A percentile compares a stretch with the other conserved stretches of the same genome.
Evolutionary conservation across 306 rosid genomes (phyloP).

Genomic region (Leucaena leucocephala): DNA sequence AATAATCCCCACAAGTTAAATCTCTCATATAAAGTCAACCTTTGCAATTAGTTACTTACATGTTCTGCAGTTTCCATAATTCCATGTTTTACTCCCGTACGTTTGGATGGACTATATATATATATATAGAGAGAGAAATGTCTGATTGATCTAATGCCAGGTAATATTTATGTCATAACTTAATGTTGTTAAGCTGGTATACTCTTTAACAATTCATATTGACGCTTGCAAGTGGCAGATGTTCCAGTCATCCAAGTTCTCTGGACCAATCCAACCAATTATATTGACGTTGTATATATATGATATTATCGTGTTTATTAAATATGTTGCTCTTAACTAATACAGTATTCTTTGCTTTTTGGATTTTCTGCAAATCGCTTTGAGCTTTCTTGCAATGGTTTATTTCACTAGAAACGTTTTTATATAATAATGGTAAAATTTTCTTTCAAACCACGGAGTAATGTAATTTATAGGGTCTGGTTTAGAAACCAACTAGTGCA

Average conservation of each 20-base stretch:
- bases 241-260: background rate
- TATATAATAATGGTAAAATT: too few relatives aligned
- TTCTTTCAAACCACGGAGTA: background rate
- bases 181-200: background rate
- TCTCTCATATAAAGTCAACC: conserved; percentile 12
- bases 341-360: too few relatives aligned
- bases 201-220: background rate
- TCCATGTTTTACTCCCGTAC: conserved; percentile 1
- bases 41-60: background rate
- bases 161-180: background rate
- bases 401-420: background rate
- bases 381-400: background rate
- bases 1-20: conserved; percentile 10
- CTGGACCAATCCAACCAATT: background rate
- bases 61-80: background rate
- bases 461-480: background rate
- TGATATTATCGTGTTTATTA: background rate
- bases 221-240: background rate
- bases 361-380: background rate
- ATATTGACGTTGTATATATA: background rate
- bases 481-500: background rate
- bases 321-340: too few relatives aligned
- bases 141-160: background rate
- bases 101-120: background rate
- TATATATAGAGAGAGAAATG: background rate